phyloP scores from a whole-genome alignment of 306 rosid species.

The Clitoria ternatea region DNA sequence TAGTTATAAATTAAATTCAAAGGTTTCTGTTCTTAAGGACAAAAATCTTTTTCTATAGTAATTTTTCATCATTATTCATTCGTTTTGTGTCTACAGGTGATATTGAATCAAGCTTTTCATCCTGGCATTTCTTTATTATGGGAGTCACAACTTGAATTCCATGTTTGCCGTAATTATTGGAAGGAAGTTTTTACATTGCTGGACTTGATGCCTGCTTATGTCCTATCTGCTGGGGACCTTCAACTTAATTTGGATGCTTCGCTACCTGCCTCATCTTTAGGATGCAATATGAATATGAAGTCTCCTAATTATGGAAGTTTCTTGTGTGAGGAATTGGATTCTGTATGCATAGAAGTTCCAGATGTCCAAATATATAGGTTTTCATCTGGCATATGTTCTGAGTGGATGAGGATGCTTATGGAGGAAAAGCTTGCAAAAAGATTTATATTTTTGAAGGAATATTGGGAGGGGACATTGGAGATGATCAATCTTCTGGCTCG shows the following conservation, averaged over 20 bases:
- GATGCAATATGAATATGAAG: conserved; percentile 38
- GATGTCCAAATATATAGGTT: conserved; percentile 61
- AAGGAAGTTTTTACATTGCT: conserved; percentile 64
- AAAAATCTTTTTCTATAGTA: background rate
- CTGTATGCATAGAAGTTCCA: conserved; percentile 68
- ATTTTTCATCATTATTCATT: conserved; percentile 3
- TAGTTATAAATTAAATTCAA: background rate
- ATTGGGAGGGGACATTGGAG: conserved; percentile 83
- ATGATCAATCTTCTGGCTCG: conserved; percentile 69
- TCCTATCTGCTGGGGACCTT: conserved; percentile 62
- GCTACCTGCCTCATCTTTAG: conserved; percentile 50
- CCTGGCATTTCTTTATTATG: conserved; percentile 58
- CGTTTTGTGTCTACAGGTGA: conserved; percentile 55
- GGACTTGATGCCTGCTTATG: conserved; percentile 59
- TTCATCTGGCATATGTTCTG: conserved; percentile 52
- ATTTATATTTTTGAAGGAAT: conserved; percentile 77
- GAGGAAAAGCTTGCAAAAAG: conserved; percentile 75
- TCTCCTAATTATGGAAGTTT: conserved; percentile 57
- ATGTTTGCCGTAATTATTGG: conserved; percentile 67
- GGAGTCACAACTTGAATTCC: conserved; percentile 94
- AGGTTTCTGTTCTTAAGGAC: background rate
- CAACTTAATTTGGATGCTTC: conserved; percentile 78
- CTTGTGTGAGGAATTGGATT: conserved; percentile 77
- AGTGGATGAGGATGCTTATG: conserved; percentile 71
- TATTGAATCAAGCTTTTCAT: conserved; percentile 62